Evolutionary conservation across 2,329 filamentous ascomycete genomes (phyloP), one percentile per base, ranked within the genome.

Genomic region (Penicillium verrucosum): DNA sequence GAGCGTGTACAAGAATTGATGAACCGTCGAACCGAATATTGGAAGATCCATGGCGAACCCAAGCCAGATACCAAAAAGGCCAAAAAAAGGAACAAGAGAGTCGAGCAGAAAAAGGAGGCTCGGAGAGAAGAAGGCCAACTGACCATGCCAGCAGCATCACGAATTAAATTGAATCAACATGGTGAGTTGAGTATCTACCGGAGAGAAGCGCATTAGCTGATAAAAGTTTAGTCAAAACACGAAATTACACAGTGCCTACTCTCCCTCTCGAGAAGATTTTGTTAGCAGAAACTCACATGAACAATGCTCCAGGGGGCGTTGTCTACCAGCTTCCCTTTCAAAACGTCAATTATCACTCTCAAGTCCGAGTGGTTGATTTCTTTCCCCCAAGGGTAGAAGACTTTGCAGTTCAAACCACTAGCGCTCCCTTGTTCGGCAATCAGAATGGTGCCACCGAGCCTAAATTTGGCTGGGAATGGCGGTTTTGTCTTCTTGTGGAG

Each of bases 281-380:
- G 23, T 71, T 80, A 53, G 76, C 76, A 32, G 66, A 77, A 61
- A 70, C 65, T 30, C 75, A 83, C 60, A 68, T 78, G 44, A 79
- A 79, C 18, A 74, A 73, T 30, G 74, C 81, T 1, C 73, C 80
- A 8, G 74, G 70, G 2, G 78, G 77, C 3, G 69, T 76, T n/a
- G 61, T 70, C 23, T 78, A 78, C 56, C 69, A 66, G 3, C 67
- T 92, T 0, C 90, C 92, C 0, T 96, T 96, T 66, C 80, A 86
- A 55, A 91, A 92, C 67, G 77, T 82, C 55, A 89, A 85, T 41
- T 92, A 92, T 69, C 84, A 85, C 45, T 78, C 85, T 23, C 80
- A 82, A 34, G 86, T 90, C 36, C 87, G 90, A n/a, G 87, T 96
- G 1, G 82, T 96, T 36, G 90, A 96, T 74, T 97, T 89, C 71